Evolutionary conservation across 306 rosid species (phyloP).

Genomic region (Vigna hirtella): DNA sequence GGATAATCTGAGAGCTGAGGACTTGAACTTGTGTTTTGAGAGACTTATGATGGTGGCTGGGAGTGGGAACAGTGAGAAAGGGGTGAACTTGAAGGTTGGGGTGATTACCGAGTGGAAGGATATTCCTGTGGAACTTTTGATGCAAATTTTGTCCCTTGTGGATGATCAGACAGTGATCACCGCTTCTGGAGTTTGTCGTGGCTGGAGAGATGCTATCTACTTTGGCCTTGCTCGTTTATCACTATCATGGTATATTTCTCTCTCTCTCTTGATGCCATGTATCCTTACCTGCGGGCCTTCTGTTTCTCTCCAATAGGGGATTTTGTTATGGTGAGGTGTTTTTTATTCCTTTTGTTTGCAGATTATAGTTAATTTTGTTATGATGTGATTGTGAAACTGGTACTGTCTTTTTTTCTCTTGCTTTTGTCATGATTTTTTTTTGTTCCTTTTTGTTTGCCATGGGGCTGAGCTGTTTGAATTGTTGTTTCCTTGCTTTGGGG

Average conservation of each 20-base stretch:
- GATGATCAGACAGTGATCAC: constrained; percentile 78
- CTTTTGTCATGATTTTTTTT: not conserved
- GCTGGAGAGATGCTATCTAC: constrained; percentile 93
- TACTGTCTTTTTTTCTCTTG: not conserved
- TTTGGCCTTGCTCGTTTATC: constrained; percentile 81
- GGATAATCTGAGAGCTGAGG: constrained; percentile 64
- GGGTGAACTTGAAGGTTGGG: constrained; percentile 66
- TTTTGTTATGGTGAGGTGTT: constrained; percentile 9
- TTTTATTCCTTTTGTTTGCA: constrained; percentile 8
- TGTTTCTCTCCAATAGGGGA: constrained; percentile 23
- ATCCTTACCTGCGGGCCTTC: not conserved
- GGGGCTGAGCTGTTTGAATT: not conserved
- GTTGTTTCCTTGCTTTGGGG: not conserved
- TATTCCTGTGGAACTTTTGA: constrained; percentile 91
- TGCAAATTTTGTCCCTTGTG: constrained; percentile 76
- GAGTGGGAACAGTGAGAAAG: constrained; percentile 49
- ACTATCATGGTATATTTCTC: constrained; percentile 71
- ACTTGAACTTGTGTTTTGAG: constrained; percentile 82
- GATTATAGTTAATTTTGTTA: constrained; percentile 28
- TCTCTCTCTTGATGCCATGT: not conserved
- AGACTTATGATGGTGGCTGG: constrained; percentile 75
- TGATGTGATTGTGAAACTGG: constrained; percentile 14
- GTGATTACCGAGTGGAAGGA: constrained; percentile 80
- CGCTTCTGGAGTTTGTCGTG: constrained; percentile 92
- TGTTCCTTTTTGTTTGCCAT: not conserved